Percentiles rank a stretch among this genome's conserved stretches.
Evolutionary conservation across 1,284 basidiomycete species (phyloP).

Genomic region (Athelia sp.): DNA sequence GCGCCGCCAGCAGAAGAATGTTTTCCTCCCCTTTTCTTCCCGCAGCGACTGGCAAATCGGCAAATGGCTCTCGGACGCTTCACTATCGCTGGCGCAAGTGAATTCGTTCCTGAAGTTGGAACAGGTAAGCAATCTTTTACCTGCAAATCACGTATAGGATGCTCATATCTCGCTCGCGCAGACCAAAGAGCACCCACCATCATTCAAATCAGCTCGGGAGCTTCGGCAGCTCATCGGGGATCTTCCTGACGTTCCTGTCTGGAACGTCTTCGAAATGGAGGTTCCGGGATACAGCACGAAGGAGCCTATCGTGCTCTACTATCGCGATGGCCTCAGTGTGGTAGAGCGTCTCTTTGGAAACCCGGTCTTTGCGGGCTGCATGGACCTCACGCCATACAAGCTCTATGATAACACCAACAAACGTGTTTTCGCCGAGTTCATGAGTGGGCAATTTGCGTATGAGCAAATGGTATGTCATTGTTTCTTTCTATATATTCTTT

Average conservation of each 20-base stretch:
- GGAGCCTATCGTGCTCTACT: not conserved
- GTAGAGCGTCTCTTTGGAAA: not conserved
- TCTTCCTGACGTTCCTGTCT: not conserved
- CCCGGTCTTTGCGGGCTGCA: conserved; percentile 1
- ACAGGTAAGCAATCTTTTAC: too few relatives aligned
- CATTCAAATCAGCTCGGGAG: conserved; percentile 4
- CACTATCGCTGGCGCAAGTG: too few relatives aligned
- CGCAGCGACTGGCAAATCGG: too few relatives aligned
- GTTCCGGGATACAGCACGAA: not conserved
- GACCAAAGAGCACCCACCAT: not conserved
- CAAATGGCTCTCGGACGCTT: too few relatives aligned
- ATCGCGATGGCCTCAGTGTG: not conserved
- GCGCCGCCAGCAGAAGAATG: too few relatives aligned
- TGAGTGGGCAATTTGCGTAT: conserved; percentile 1
- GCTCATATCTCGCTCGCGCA: too few relatives aligned
- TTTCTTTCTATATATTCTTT: not conserved
- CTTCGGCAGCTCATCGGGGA: not conserved
- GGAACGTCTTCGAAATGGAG: not conserved
- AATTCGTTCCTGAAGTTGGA: too few relatives aligned
- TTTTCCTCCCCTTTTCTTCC: too few relatives aligned
- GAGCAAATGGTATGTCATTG: not conserved
- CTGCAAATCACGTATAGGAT: too few relatives aligned
- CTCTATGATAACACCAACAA: not conserved
- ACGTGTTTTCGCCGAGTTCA: conserved; percentile 1
- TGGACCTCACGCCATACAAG: not conserved